A percentile compares a stretch with the other conserved stretches of the same genome.
phyloP scores from a whole-genome alignment of 805 yeast genomes.

The Suhomyces sp. region DNA sequence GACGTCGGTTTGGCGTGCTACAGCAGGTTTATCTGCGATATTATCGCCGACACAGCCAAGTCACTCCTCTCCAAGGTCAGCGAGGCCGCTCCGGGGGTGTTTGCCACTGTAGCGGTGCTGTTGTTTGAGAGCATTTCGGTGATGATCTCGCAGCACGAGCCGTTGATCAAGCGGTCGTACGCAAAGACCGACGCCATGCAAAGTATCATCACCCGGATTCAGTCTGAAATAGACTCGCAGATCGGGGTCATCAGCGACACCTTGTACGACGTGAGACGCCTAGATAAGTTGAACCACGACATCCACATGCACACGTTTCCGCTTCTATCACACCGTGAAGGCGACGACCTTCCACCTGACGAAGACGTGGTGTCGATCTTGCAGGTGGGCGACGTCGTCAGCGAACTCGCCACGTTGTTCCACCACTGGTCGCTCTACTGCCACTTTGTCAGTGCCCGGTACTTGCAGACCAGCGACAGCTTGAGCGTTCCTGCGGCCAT shows the following conservation, averaged over 20 bases:
- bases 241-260: constrained; percentile 86
- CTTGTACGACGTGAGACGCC: constrained; percentile 67
- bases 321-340: constrained; percentile 15
- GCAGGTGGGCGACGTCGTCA: constrained; percentile 61
- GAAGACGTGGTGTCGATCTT: constrained; percentile 48
- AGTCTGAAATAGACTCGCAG: constrained; percentile 89
- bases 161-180: constrained; percentile 70
- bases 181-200: constrained; percentile 47
- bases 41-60: constrained; percentile 77
- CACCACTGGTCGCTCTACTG: constrained; percentile 84
- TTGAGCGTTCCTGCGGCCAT: constrained; percentile 52
- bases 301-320: constrained; percentile 48
- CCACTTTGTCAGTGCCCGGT: constrained; percentile 66
- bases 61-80: constrained; percentile 43
- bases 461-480: constrained; percentile 29
- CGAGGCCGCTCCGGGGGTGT: constrained; percentile 44
- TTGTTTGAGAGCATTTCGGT: constrained; percentile 81
- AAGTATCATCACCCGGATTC: constrained; percentile 68
- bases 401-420: constrained; percentile 72
- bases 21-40: constrained; percentile 80
- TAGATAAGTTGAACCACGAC: constrained; percentile 55
- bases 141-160: constrained; percentile 83
- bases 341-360: constrained; percentile 2
- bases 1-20: constrained; percentile 74
- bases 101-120: constrained; percentile 58